These are phyloP conservation scores for Ustilago crameri DNA, from an alignment of 1,284 basidiomycete species.

Conservation along the genomic window DNA sequence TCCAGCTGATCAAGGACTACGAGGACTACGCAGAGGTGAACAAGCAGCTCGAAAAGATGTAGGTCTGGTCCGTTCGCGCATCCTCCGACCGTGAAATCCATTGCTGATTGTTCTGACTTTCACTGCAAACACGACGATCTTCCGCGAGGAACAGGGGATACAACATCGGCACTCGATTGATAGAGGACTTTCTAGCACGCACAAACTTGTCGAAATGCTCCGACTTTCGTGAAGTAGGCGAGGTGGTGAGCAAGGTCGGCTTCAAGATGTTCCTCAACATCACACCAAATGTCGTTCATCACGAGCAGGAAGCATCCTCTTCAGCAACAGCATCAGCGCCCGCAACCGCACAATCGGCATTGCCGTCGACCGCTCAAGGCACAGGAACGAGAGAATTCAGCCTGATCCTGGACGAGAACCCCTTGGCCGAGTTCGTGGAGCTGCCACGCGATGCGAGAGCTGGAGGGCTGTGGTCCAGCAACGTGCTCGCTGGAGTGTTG, in stretches of 20 bases:
- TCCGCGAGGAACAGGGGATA: constrained; percentile 84
- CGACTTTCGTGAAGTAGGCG: constrained; percentile 87
- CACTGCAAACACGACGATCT: no score
- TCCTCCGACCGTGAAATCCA: background rate
- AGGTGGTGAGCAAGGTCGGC: constrained; percentile 75
- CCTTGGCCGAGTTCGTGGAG: constrained; percentile 95
- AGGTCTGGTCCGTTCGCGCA: constrained; percentile 32
- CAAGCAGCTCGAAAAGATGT: constrained; percentile 76
- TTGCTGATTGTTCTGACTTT: background rate
- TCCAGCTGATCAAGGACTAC: constrained; percentile 98
- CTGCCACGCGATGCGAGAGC: constrained; percentile 83
- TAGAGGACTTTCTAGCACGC: constrained; percentile 96
- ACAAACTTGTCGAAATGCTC: constrained; percentile 77
- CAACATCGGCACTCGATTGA: constrained; percentile 94
- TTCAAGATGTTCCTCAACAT: constrained; percentile 98
- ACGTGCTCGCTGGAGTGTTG: constrained; percentile 92
- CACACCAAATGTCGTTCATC: constrained; percentile 82
- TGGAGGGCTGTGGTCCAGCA: constrained; percentile 91
- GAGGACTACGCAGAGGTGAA: constrained; percentile 91
- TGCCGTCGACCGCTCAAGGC: constrained; percentile 12
- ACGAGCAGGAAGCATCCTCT: constrained; percentile 50
- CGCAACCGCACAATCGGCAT: constrained; percentile 12
- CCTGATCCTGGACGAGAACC: constrained; percentile 92
- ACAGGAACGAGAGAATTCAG: constrained; percentile 73
- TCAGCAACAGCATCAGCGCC: constrained; percentile 14